Evolutionary conservation across 805 yeast genomes (phyloP).

Genomic region (Metschnikowia lunata): DNA sequence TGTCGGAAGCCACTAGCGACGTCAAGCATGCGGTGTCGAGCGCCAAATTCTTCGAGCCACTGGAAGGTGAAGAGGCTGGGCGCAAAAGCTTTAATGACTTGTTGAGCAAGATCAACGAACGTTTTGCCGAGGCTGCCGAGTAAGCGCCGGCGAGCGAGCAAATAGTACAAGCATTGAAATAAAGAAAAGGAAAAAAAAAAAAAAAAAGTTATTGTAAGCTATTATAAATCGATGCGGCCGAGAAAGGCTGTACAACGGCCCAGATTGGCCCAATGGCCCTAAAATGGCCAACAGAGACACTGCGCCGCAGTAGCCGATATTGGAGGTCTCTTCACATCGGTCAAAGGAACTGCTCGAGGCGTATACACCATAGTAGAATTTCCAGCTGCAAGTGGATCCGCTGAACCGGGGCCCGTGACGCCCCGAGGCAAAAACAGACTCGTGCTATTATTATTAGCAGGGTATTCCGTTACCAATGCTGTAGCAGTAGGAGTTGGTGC

Average conservation of each 20-base stretch:
- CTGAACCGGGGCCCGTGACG: neutral
- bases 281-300: slow-evolving; percentile 9
- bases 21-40: slow-evolving; percentile 92
- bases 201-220: neutral
- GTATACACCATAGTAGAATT: slow-evolving; percentile 10
- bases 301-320: slow-evolving; percentile 2
- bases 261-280: neutral
- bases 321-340: slow-evolving; percentile 7
- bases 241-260: no score
- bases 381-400: slow-evolving; percentile 1
- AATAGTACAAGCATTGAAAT: neutral
- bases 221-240: no score
- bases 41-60: slow-evolving; percentile 94
- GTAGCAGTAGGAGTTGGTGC: slow-evolving; percentile 1
- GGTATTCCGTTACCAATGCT: neutral
- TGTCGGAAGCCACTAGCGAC: slow-evolving; percentile 83
- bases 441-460: slow-evolving; percentile 8
- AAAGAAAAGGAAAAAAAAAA: neutral
- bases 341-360: slow-evolving; percentile 12
- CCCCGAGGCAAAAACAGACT: slow-evolving; percentile 14
- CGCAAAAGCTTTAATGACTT: slow-evolving; percentile 73
- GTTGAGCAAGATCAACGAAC: slow-evolving; percentile 71
- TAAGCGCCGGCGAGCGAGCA: slow-evolving; percentile 28
- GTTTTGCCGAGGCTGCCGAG: slow-evolving; percentile 94
- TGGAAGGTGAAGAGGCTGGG: slow-evolving; percentile 79